Base-by-base conservation (phyloP, 1,284 basidiomycete species). In the Irpex sp. region DNA sequence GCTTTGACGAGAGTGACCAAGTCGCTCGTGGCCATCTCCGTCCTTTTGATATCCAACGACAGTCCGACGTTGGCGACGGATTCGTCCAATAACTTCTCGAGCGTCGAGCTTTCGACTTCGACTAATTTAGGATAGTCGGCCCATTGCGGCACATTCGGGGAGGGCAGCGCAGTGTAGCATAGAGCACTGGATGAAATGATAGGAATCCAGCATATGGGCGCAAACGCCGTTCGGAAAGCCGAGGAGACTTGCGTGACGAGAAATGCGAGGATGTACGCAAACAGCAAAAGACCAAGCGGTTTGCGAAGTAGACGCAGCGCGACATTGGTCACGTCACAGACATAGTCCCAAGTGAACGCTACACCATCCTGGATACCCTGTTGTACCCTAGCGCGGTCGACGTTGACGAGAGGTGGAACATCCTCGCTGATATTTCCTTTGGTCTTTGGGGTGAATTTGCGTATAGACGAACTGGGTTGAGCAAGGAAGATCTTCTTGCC, bases 21-120 rank as follows among this genome's bases (percentile, higher is more conserved):
- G 68, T 91, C 88, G 37, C 71, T 75, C 1, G 85, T 88, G 8
- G 88, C 88, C 79, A 91, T 84, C 67, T 90, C 85, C n/a, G 86
- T 84, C 71, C 85, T 85, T 73, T 88, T 85, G 62, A 91, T 82
- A 63, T 88, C 82, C 33, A 88, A 69, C 9, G 86, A 82, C 42
- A 90, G 70, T 4, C 77, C 78, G 0, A 84, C 82, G 1, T 84
- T 79, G 2, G 82, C 83, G 0, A 79, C 77, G 0, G 83, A 77
- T 56, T 83, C 81, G 56, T 82, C 85, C 35, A 87, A 69, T 28
- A 91, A 71, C 61, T 86, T 77, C 60, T 84, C 87, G 62, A 91
- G 84, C 3, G 81, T 82, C 48, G 79, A 74, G 60, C 78, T 80
- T 68, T 91, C 85, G 3, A 84, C 76, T 33, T 85, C 77, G 36